These are phyloP conservation scores for Chlorella sp. DNA, from an alignment of 139 green algal genomes.

Conservation along the genomic window DNA sequence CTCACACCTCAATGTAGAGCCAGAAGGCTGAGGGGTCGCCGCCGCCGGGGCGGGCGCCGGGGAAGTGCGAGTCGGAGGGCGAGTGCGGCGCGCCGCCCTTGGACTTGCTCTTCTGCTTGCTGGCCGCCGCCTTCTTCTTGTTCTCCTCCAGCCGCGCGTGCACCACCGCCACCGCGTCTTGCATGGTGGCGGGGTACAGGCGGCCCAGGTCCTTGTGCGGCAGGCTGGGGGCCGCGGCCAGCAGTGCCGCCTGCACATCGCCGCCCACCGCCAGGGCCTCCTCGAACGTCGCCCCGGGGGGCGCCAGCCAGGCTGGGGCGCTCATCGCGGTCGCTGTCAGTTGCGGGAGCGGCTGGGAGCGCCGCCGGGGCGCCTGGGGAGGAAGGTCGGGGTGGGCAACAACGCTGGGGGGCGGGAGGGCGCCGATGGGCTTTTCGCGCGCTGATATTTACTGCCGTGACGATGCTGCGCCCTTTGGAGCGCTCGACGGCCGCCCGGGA, in stretches of 20 bases:
- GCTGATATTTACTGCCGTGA: too few relatives aligned
- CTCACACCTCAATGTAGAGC: conserved; percentile 76
- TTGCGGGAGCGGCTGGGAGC: background rate
- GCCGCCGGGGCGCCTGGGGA: background rate
- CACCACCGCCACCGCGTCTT: conserved; percentile 58
- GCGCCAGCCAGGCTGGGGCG: background rate
- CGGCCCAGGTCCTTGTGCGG: conserved; percentile 15
- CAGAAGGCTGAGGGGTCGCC: conserved; percentile 70
- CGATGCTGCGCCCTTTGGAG: too few relatives aligned
- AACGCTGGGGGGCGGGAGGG: too few relatives aligned
- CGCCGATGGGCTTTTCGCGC: too few relatives aligned
- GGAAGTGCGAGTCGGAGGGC: conserved; percentile 41
- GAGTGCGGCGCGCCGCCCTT: conserved; percentile 15
- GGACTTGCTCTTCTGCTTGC: conserved; percentile 47
- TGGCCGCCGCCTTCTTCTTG: conserved; percentile 53
- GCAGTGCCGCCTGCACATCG: background rate
- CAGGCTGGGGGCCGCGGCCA: background rate
- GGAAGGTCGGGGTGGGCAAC: too few relatives aligned
- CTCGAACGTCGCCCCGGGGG: conserved; percentile 29
- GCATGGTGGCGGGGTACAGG: conserved; percentile 53
- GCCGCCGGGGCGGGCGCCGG: conserved; percentile 58
- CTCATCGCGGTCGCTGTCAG: background rate
- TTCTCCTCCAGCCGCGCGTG: conserved; percentile 67
- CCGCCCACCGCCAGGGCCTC: conserved; percentile 32
- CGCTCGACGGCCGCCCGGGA: too few relatives aligned